These are phyloP conservation scores for Cryptococcus neoformans DNA, from an alignment of 1,284 basidiomycete genomes.

Conservation along the genomic window DNA sequence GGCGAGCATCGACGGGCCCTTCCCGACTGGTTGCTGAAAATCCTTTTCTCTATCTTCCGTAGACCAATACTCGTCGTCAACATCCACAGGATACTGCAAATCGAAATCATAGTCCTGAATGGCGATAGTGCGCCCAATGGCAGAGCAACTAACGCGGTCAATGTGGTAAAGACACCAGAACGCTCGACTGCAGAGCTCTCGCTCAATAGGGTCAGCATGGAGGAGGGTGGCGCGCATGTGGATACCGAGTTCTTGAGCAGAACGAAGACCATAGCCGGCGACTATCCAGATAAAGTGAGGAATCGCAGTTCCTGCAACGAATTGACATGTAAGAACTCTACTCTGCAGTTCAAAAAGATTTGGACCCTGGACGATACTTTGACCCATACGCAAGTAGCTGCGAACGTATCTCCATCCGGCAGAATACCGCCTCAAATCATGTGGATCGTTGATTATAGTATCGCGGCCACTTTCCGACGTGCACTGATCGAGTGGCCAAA, in stretches of 20 bases:
- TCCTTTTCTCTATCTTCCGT: conserved; percentile 53
- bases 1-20: conserved; percentile 53
- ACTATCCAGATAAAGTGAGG: conserved; percentile 70
- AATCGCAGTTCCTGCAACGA: conserved; percentile 59
- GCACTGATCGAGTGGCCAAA: conserved; percentile 47
- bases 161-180: conserved; percentile 64
- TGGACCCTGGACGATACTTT: conserved; percentile 57
- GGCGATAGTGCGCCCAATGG: conserved; percentile 73
- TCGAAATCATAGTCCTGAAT: conserved; percentile 85
- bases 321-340: conserved; percentile 51
- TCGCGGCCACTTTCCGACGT: conserved; percentile 42
- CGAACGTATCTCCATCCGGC: conserved; percentile 73
- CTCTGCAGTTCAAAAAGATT: conserved; percentile 70
- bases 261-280: conserved; percentile 64
- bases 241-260: conserved; percentile 54
- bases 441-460: conserved; percentile 35
- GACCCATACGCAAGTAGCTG: conserved; percentile 59
- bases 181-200: conserved; percentile 70
- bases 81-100: conserved; percentile 69
- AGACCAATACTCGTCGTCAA: conserved; percentile 82
- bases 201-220: conserved; percentile 49
- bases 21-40: conserved; percentile 58
- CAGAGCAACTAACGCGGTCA: conserved; percentile 60
- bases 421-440: conserved; percentile 52
- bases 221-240: conserved; percentile 40